These are phyloP conservation scores for Yarrowia sp. DNA, from an alignment of 805 yeast species.

Conservation along the genomic window DNA sequence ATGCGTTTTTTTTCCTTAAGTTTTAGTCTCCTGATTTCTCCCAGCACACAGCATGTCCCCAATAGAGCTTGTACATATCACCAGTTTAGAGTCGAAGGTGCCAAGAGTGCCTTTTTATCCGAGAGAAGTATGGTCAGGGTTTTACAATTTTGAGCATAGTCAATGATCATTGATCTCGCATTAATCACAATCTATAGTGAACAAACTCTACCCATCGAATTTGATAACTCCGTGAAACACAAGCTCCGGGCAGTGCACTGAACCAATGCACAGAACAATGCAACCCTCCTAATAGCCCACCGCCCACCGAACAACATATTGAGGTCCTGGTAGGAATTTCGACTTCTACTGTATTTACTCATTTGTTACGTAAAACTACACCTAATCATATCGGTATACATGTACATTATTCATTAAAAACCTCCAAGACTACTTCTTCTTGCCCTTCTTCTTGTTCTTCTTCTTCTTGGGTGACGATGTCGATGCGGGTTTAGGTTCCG, in stretches of 20 bases:
- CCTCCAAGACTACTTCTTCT: neutral
- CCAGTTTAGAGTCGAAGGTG: neutral
- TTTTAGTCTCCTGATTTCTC: too few species aligned
- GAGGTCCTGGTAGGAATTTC: neutral
- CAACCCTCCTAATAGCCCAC: too few species aligned
- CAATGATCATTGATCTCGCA: too few species aligned
- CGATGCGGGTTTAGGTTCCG: slow-evolving; percentile 1
- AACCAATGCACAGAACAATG: neutral
- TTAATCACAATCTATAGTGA: too few species aligned
- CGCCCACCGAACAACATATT: too few species aligned
- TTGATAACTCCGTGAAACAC: too few species aligned
- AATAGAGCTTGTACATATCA: neutral
- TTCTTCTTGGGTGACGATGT: slow-evolving; percentile 13
- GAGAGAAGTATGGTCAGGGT: too few species aligned
- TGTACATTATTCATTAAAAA: slow-evolving; percentile 8
- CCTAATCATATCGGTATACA: too few species aligned
- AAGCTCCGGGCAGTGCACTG: neutral
- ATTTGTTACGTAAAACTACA: too few species aligned
- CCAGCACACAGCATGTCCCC: too few species aligned
- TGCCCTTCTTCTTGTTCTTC: slow-evolving; percentile 23
- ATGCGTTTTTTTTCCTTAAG: neutral
- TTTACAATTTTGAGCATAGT: too few species aligned
- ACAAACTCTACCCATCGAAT: too few species aligned
- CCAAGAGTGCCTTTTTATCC: neutral
- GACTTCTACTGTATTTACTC: neutral